These are phyloP conservation scores for Phytopythium helicoides DNA, from an alignment of 352 stramenopile species.

Conservation along the genomic window DNA sequence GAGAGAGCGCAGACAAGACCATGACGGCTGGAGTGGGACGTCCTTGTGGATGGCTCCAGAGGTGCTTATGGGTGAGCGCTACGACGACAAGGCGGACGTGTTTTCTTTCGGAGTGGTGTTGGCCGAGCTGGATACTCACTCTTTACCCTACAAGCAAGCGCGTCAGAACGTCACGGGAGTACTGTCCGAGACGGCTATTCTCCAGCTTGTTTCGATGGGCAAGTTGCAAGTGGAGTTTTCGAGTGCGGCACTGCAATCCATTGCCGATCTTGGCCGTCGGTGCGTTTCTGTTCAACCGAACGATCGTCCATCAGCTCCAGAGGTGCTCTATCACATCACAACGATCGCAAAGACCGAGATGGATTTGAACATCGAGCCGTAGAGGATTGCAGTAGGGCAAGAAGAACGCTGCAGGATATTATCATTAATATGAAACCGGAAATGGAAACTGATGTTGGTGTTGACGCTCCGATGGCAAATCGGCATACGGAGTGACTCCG, in stretches of 20 bases:
- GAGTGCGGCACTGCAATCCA: conserved; percentile 14
- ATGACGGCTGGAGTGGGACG: conserved; percentile 43
- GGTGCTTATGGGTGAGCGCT: conserved; percentile 36
- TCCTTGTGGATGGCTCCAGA: conserved; percentile 46
- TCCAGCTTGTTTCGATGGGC: conserved; percentile 45
- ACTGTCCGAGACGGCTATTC: conserved; percentile 33
- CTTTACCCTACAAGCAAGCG: conserved; percentile 23
- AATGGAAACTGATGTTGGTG: no score
- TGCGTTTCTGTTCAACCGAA: conserved; percentile 35
- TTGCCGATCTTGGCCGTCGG: conserved; percentile 21
- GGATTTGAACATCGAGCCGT: neutral
- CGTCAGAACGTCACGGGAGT: conserved; percentile 12
- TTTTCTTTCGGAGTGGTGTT: conserved; percentile 50
- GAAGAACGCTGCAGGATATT: no score
- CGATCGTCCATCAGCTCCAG: conserved; percentile 30
- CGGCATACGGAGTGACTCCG: no score
- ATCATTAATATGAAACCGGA: no score
- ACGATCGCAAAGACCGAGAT: conserved; percentile 1
- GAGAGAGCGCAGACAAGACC: conserved; percentile 5
- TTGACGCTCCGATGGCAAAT: no score
- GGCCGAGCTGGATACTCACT: conserved; percentile 32
- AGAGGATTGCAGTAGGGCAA: no score
- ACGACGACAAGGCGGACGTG: conserved; percentile 46
- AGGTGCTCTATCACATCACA: conserved; percentile 36
- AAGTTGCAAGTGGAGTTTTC: conserved; percentile 36